Conservation (phyloP, 2,329 filamentous ascomycete genomes). For the Colletotrichum sp. region DNA sequence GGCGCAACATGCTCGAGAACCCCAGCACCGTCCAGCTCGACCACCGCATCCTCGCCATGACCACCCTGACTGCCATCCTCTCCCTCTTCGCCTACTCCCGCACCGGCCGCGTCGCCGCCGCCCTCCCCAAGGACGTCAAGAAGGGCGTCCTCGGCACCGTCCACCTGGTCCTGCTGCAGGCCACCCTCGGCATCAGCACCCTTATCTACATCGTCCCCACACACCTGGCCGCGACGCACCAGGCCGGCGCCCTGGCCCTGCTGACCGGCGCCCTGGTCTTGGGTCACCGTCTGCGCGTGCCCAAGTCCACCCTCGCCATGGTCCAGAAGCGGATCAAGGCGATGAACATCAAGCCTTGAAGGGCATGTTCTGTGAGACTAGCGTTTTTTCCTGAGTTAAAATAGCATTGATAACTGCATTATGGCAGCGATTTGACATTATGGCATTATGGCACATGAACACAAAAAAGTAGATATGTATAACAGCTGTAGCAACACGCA, state of each 20-base stretch:
- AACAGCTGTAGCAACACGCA: conserved; percentile 8
- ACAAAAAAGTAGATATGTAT: conserved; percentile 4
- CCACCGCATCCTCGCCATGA: conserved; percentile 89
- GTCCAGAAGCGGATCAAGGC: conserved; percentile 55
- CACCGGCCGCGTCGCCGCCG: conserved; percentile 60
- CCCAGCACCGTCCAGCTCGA: conserved; percentile 94
- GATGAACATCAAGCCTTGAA: neutral
- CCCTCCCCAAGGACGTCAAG: conserved; percentile 67
- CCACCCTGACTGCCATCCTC: conserved; percentile 83
- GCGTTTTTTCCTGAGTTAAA: neutral
- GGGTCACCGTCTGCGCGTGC: conserved; percentile 78
- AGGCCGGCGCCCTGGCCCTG: conserved; percentile 86
- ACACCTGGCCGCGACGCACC: conserved; percentile 86
- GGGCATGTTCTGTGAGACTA: neutral
- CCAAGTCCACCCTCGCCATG: conserved; percentile 66
- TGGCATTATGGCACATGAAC: conserved; percentile 8
- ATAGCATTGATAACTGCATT: neutral
- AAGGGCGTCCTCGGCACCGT: conserved; percentile 81
- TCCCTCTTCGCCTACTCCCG: conserved; percentile 83
- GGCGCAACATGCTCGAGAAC: conserved; percentile 98
- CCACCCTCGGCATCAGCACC: conserved; percentile 85
- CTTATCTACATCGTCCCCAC: conserved; percentile 94
- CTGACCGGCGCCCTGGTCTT: conserved; percentile 83
- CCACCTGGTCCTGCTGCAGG: conserved; percentile 83
- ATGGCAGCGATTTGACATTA: neutral